phyloP scores from a whole-genome alignment of 352 stramenopile genomes.

The Phytophthora multivora region DNA sequence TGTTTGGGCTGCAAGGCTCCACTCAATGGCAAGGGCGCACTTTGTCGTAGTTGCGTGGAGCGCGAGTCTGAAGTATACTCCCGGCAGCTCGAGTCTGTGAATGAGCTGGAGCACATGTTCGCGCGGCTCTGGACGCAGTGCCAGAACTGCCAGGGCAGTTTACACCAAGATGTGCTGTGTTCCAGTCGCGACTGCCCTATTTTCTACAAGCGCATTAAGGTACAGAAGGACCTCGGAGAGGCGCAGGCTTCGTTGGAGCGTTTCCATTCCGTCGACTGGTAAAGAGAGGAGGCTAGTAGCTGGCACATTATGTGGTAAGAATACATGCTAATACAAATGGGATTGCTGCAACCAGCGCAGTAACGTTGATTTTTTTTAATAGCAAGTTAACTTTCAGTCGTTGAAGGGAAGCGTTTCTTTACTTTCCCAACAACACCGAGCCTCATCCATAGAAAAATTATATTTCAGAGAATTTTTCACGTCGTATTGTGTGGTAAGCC shows the following conservation, averaged over 20 bases:
- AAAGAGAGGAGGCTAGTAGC: slow-evolving; percentile 2
- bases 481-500: too few species aligned
- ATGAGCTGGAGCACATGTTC: slow-evolving; percentile 95
- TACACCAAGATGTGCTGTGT: slow-evolving; percentile 96
- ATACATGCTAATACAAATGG: neutral
- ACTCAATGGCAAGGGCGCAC: slow-evolving; percentile 82
- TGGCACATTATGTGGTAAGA: slow-evolving; percentile 1
- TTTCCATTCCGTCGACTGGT: slow-evolving; percentile 91
- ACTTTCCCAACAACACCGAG: too few species aligned
- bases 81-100: slow-evolving; percentile 93
- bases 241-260: slow-evolving; percentile 94
- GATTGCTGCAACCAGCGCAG: too few species aligned
- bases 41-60: slow-evolving; percentile 96
- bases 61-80: slow-evolving; percentile 95
- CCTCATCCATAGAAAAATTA: too few species aligned
- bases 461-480: too few species aligned
- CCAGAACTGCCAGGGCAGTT: slow-evolving; percentile 98
- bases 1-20: slow-evolving; percentile 98
- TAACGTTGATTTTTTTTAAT: too few species aligned
- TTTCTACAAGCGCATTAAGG: slow-evolving; percentile 99
- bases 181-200: slow-evolving; percentile 98
- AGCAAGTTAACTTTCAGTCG: too few species aligned
- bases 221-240: slow-evolving; percentile 97
- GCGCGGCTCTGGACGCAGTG: slow-evolving; percentile 97
- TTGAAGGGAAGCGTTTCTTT: too few species aligned